These are phyloP conservation scores for Echinochloa phyllopogon DNA, from an alignment of 176 grass and related monocot genomes.

Conservation along the genomic window DNA sequence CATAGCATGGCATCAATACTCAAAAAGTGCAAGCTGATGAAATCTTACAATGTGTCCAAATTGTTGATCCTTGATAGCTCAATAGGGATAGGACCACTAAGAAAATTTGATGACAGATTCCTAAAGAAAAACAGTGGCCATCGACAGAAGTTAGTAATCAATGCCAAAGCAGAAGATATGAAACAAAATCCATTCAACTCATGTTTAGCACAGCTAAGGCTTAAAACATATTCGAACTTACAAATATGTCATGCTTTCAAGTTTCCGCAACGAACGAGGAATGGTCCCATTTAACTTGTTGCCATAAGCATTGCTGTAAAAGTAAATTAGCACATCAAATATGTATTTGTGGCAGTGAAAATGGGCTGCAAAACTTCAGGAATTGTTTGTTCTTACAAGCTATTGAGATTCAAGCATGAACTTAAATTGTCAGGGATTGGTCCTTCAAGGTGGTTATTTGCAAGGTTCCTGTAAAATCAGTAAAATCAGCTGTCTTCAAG, in stretches of 20 bases:
- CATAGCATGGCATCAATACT: constrained; percentile 32
- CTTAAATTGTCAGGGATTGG: constrained; percentile 92
- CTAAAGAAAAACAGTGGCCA: constrained; percentile 40
- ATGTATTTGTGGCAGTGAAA: not conserved
- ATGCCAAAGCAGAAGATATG: not conserved
- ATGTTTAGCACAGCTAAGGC: not conserved
- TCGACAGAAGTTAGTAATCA: not conserved
- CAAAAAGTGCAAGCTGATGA: not conserved
- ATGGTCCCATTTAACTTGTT: constrained; percentile 96
- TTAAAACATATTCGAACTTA: constrained; percentile 49
- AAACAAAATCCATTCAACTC: not conserved
- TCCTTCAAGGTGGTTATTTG: constrained; percentile 87
- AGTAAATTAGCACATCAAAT: constrained; percentile 28
- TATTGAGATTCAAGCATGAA: constrained; percentile 95
- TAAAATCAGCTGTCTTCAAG: not conserved
- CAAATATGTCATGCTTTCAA: constrained; percentile 99
- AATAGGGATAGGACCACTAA: constrained; percentile 84
- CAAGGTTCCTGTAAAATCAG: constrained; percentile 72
- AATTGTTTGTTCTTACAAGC: constrained; percentile 75
- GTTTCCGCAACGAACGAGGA: constrained; percentile 75
- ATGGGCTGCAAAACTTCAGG: not conserved
- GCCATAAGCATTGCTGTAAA: constrained; percentile 81
- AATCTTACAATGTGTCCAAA: constrained; percentile 92
- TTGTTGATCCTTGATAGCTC: constrained; percentile 90
- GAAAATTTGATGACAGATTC: constrained; percentile 88